These are phyloP conservation scores for Aspergillus saccharolyticus DNA, from an alignment of 495 filamentous ascomycete genomes.

Conservation along the genomic window DNA sequence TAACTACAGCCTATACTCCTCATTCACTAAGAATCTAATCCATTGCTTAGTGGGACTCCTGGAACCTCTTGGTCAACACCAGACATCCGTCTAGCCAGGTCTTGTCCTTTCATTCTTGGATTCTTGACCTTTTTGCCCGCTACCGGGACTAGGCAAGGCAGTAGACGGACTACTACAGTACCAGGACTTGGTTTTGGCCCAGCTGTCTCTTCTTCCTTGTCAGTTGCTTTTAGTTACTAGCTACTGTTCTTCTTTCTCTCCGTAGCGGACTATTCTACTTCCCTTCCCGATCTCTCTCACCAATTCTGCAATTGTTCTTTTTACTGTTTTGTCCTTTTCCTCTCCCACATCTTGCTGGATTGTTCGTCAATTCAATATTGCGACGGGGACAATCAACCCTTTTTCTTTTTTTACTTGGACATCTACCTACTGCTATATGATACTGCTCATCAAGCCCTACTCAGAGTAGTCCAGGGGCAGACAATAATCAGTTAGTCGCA, in stretches of 20 bases:
- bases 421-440: too few relatives aligned
- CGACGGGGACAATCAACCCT: too few relatives aligned
- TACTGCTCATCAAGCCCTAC: too few relatives aligned
- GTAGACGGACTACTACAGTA: background rate
- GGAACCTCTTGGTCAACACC: too few relatives aligned
- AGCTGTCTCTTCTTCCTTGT: background rate
- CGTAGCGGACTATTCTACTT: slow-evolving; percentile 25
- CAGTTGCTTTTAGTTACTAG: background rate
- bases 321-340: slow-evolving; percentile 1
- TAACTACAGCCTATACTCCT: too few relatives aligned
- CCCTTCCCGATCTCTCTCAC: slow-evolving; percentile 12
- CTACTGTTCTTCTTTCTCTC: background rate
- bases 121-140: too few relatives aligned
- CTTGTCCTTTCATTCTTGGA: too few relatives aligned
- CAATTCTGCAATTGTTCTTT: slow-evolving; percentile 12
- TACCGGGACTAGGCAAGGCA: background rate
- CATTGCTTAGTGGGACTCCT: too few relatives aligned
- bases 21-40: too few relatives aligned
- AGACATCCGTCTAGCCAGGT: background rate
- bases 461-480: too few relatives aligned
- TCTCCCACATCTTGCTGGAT: background rate
- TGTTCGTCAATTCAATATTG: too few relatives aligned
- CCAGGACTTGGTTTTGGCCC: background rate
- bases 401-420: background rate
- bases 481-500: too few relatives aligned